Conservation (phyloP, 225 moss, liverwort and hornwort genomes). For the Pseudisothecium myosuroides region DNA sequence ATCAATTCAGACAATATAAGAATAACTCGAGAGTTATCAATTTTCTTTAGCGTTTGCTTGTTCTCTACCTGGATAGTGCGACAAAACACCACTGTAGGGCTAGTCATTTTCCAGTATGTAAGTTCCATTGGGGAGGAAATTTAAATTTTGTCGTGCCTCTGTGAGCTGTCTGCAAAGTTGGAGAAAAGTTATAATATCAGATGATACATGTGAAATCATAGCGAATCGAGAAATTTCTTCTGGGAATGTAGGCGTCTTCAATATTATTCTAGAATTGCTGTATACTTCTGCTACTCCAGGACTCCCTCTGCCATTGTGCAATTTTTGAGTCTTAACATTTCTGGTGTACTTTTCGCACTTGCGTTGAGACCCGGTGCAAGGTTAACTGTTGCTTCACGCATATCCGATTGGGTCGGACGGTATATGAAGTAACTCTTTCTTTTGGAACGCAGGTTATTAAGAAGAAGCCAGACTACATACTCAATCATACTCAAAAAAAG, state of each 20-base stretch:
- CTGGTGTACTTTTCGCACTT: neutral
- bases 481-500: slow-evolving; percentile 65
- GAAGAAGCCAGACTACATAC: slow-evolving; percentile 58
- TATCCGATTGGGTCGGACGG: neutral
- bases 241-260: neutral
- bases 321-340: neutral
- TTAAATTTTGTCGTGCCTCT: neutral
- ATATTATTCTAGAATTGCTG: neutral
- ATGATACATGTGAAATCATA: neutral
- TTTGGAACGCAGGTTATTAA: slow-evolving; percentile 53
- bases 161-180: neutral
- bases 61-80: neutral
- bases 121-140: neutral
- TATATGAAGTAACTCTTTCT: neutral
- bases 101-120: neutral
- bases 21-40: neutral
- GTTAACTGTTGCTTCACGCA: neutral
- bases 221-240: neutral
- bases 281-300: neutral
- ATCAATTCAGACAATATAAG: neutral
- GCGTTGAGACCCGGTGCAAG: neutral
- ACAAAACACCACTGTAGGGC: neutral
- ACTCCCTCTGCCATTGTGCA: neutral
- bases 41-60: neutral
- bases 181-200: neutral